Evolutionary conservation across 164 flowering plant species (phyloP).

Genomic region (Euptelea pleiosperma): DNA sequence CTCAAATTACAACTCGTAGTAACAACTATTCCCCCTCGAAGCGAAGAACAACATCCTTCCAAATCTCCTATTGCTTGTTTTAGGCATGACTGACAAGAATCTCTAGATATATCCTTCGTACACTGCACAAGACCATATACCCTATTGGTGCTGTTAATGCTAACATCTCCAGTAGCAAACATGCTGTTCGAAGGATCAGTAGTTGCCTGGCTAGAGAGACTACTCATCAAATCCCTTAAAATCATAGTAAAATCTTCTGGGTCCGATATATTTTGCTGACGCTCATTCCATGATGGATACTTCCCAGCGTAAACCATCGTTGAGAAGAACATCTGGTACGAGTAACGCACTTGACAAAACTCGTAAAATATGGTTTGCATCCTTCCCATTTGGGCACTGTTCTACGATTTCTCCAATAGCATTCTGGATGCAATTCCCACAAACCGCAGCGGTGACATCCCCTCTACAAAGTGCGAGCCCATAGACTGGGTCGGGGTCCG

Average conservation of each 20-base stretch:
- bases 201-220: slow-evolving; percentile 6
- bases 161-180: slow-evolving; percentile 16
- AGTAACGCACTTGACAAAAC: slow-evolving; percentile 22
- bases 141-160: neutral
- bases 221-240: neutral
- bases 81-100: slow-evolving; percentile 22
- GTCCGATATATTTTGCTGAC: slow-evolving; percentile 3
- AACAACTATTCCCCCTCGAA: slow-evolving; percentile 1
- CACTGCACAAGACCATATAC: slow-evolving; percentile 31
- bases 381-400: slow-evolving; percentile 7
- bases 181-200: slow-evolving; percentile 7
- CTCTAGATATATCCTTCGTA: slow-evolving; percentile 15
- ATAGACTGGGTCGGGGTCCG: slow-evolving; percentile 15
- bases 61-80: neutral
- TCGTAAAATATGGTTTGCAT: slow-evolving; percentile 27
- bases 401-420: slow-evolving; percentile 10
- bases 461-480: slow-evolving; percentile 36
- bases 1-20: slow-evolving; percentile 4
- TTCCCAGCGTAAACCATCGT: slow-evolving; percentile 7
- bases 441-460: slow-evolving; percentile 15
- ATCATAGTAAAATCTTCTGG: neutral
- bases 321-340: slow-evolving; percentile 9
- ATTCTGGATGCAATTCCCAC: slow-evolving; percentile 18
- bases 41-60: neutral
- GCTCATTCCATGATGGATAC: slow-evolving; percentile 1